Percentiles rank a stretch among this genome's conserved stretches.
These are phyloP conservation scores for Leishmania braziliensis DNA, from an alignment of 208 protist species.

Conservation along the genomic window DNA sequence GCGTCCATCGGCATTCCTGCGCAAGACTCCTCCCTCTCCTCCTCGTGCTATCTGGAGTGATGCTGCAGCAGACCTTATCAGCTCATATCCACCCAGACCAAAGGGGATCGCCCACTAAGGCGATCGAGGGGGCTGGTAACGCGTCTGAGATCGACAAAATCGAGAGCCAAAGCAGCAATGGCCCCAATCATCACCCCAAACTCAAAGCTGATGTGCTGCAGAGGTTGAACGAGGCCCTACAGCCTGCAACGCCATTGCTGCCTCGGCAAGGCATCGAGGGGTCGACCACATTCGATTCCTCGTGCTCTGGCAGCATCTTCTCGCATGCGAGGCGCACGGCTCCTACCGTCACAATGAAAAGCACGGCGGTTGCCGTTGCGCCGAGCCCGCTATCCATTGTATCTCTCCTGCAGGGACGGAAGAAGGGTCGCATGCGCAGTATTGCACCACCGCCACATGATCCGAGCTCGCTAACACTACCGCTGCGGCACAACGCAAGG, in stretches of 20 bases:
- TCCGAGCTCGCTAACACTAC: neutral
- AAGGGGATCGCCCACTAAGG: neutral
- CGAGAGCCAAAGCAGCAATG: neutral
- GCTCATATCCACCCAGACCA: neutral
- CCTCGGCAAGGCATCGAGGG: neutral
- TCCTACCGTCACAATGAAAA: neutral
- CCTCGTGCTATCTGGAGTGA: neutral
- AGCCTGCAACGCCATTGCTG: neutral
- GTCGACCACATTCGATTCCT: neutral
- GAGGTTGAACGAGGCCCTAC: neutral
- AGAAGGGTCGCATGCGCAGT: neutral
- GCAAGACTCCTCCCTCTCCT: neutral
- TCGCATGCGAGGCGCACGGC: neutral
- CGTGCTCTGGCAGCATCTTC: neutral
- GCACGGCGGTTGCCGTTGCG: neutral
- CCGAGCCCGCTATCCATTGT: neutral
- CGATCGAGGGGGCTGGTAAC: constrained; percentile 3
- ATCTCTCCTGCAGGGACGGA: neutral
- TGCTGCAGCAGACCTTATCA: neutral
- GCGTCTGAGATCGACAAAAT: neutral
- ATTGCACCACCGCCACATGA: neutral
- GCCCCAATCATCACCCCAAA: neutral
- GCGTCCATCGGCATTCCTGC: neutral
- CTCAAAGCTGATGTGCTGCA: neutral
- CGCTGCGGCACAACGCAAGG: neutral